Base-by-base conservation (phyloP, 2,329 filamentous ascomycete species). In the Rhynchosporium graminicola region DNA sequence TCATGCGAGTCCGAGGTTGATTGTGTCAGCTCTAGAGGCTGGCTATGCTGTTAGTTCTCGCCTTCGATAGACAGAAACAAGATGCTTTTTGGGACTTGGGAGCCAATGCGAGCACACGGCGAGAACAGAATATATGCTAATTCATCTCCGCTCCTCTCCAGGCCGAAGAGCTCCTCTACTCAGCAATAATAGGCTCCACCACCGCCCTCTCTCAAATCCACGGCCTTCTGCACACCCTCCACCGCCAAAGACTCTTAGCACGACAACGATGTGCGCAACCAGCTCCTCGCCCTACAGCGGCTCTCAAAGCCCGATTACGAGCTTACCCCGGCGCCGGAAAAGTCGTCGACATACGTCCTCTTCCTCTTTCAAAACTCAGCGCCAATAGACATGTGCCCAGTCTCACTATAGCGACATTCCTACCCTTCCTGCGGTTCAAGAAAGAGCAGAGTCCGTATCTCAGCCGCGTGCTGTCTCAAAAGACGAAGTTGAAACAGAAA, bases 371-470 rank as follows among this genome's bases (percentile, higher is more conserved):
- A 2, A 72, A 78, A 28, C 77, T 90, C 1, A 76, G 75, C 6
- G 82, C 82, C 9, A 75, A 75, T 8, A 82, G 88, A 28, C 79
- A 82, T 51, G 79, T 91, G 2, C 90, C 90, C 0, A 76, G 31
- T 42, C 26, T 77, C 1, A 77, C 82, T 38, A 80, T 82, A 3
- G 80, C 86, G 2, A 78, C 80, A 2, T 80, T 80, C 31, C 75
- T 87, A 29, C 84, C 88, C 0, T 88, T 92, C 70, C 74, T 94
- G 33, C 84, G 90, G 42, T 75, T 88, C 50, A 80, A 78, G 65
- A 90, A 89, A 73, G 86, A 87, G 4, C 87, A 92, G 73, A 82
- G 87, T 2, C 71, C 73, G 0, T 75, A 76, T n/a, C 74, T 93
- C 26, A 82, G 80, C n/a, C 76, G 82, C 8, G 79, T 87, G 15